phyloP scores from a whole-genome alignment of 495 filamentous ascomycete genomes.

The Glutinoglossum americanum region DNA sequence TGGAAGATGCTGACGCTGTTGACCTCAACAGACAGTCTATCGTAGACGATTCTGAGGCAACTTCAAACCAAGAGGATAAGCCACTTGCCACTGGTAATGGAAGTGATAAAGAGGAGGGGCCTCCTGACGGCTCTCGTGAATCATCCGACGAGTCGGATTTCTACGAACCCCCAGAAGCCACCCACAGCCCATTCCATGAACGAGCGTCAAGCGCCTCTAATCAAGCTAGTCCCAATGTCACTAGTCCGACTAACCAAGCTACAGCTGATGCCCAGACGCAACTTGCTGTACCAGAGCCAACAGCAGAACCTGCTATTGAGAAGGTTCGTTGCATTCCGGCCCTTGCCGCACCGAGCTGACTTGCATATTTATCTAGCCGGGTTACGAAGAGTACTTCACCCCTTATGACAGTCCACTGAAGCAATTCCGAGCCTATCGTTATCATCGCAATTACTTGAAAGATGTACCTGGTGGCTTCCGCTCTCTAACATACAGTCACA shows the following conservation, averaged over 20 bases:
- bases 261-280: background rate
- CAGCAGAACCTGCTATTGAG: background rate
- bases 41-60: background rate
- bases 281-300: background rate
- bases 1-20: background rate
- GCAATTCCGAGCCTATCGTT: conserved; percentile 71
- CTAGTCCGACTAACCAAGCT: conserved; percentile 12
- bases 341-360: background rate
- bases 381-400: background rate
- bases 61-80: background rate
- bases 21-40: background rate
- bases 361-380: background rate
- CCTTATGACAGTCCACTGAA: conserved; percentile 70
- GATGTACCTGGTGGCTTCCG: conserved; percentile 53
- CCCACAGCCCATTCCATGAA: conserved; percentile 1
- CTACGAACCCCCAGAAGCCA: conserved; percentile 38
- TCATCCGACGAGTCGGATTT: conserved; percentile 22
- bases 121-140: conserved; percentile 4
- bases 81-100: background rate
- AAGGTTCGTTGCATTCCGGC: background rate
- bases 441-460: conserved; percentile 52
- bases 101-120: background rate
- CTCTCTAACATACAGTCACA: conserved; percentile 83
- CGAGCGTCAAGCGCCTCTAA: conserved; percentile 8
- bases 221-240: conserved; percentile 11